These are phyloP conservation scores for Erysiphe neolycopersici DNA, from an alignment of 2,329 filamentous ascomycete genomes.

Conservation along the genomic window DNA sequence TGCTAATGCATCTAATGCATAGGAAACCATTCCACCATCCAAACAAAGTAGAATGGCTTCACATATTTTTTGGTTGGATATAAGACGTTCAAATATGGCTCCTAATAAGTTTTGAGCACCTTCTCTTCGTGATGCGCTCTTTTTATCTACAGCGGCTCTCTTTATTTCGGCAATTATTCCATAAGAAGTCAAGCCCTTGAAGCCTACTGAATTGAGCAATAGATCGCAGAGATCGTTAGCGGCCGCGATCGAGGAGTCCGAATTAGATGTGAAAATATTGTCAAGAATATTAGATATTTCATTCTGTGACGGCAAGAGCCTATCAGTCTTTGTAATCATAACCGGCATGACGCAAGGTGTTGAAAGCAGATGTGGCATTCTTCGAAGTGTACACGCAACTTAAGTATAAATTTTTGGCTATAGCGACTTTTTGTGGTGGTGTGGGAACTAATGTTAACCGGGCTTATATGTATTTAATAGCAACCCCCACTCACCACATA, in stretches of 20 bases:
- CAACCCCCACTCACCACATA: no score
- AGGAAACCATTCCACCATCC: slow-evolving; percentile 43
- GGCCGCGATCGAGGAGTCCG: slow-evolving; percentile 29
- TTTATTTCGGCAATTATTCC: slow-evolving; percentile 34
- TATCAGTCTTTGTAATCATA: slow-evolving; percentile 20
- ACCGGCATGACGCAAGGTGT: slow-evolving; percentile 17
- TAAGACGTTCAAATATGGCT: slow-evolving; percentile 76
- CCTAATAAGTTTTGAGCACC: slow-evolving; percentile 87
- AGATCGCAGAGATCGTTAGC: slow-evolving; percentile 37
- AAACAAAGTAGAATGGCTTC: slow-evolving; percentile 66
- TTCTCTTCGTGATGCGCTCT: slow-evolving; percentile 62
- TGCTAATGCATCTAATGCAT: slow-evolving; percentile 59
- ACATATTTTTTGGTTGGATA: slow-evolving; percentile 45
- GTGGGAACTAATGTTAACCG: no score
- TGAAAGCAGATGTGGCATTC: slow-evolving; percentile 21
- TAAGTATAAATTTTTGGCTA: no score
- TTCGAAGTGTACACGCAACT: background rate
- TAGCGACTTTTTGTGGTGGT: no score
- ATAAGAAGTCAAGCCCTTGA: slow-evolving; percentile 32
- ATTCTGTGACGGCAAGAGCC: slow-evolving; percentile 26
- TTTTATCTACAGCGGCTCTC: slow-evolving; percentile 79
- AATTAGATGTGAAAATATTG: slow-evolving; percentile 33
- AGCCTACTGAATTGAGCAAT: slow-evolving; percentile 36
- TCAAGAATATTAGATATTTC: slow-evolving; percentile 38
- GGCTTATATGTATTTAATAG: no score